Evolutionary conservation across 768 basidiomycete species (phyloP), one percentile per base, ranked within the genome.

Genomic region (Mycena sanguinolenta): DNA sequence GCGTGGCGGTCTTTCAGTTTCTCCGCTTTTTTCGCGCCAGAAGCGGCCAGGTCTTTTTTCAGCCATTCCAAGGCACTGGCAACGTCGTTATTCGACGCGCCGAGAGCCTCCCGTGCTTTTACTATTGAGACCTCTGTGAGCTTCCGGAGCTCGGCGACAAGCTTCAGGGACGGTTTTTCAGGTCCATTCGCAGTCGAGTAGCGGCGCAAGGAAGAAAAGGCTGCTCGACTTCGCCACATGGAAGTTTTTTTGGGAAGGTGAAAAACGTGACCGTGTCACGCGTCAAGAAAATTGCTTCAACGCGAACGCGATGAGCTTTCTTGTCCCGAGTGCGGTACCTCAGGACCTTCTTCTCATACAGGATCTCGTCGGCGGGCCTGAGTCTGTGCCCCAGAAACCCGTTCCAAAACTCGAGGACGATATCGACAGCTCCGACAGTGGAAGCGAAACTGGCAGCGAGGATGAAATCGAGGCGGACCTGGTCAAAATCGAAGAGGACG

Each of bases 81-180:
- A 62, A 98, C 76, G 79, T 95, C 89, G 82, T 94, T 93, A 76
- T 91, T 87, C 34, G 90, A 86, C 30, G 91, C 89, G 60, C 80
- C 78, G 61, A 99, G 92, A 3, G 97, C 97, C 79, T 97, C 94
- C 42, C 92, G 90, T 34, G 97, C 97, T 83, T 96, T 95, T 53
- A 87, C 85, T 73, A 98, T 90, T 10, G 96, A 94, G 58, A 96
- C 93, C 57, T 91, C 90, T 53, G 88, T 92, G 75, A 86, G 85
- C 79, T 93, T 94, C 72, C 97, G 90, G 49, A 99, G 88, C 79
- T 95, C 90, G 1, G 94, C 93, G 72, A 99, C 91, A 64, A 97
- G 90, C 63, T 91, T 89, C 36, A 95, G 78, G 16, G 93, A 87
- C 0, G 91, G 84, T 77, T 92, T 95, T 63, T 81, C 74, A 4